A percentile compares a stretch with the other conserved stretches of the same genome.
phyloP scores from a whole-genome alignment of 2,329 filamentous ascomycete genomes.

The Alternaria alternata region DNA sequence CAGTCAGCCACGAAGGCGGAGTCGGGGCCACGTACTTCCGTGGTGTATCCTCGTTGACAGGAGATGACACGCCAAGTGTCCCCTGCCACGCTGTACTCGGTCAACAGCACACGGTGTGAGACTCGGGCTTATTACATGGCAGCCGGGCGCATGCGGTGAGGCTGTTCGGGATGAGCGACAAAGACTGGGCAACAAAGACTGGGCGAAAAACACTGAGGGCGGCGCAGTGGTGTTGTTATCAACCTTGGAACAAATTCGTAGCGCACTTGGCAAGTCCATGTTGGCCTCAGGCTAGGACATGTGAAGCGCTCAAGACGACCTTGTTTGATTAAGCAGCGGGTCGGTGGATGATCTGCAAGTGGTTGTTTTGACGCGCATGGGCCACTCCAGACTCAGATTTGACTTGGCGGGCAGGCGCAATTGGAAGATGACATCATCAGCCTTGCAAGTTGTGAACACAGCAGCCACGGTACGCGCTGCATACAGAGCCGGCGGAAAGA shows the following conservation, averaged over 20 bases:
- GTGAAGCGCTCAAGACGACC: constrained; percentile 1
- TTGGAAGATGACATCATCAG: not conserved
- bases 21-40: not conserved
- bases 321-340: constrained; percentile 1
- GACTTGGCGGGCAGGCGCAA: not conserved
- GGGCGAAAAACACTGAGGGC: not conserved
- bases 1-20: constrained; percentile 1
- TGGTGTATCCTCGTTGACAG: constrained; percentile 3
- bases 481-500: too few relatives aligned
- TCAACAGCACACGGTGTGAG: not conserved
- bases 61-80: not conserved
- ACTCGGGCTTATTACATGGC: constrained; percentile 1
- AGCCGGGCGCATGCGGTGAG: not conserved
- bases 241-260: not conserved
- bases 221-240: not conserved
- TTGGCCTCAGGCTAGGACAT: not conserved
- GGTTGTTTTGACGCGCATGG: constrained; percentile 5
- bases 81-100: constrained; percentile 1
- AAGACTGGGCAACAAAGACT: not conserved
- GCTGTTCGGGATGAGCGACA: not conserved
- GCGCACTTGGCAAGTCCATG: not conserved
- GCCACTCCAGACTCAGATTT: not conserved
- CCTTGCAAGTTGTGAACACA: not conserved
- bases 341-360: not conserved
- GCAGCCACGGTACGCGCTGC: too few relatives aligned